Evolutionary conservation across 352 stramenopile species (phyloP).

Genomic region (Hyaloperonospora brassicae): DNA sequence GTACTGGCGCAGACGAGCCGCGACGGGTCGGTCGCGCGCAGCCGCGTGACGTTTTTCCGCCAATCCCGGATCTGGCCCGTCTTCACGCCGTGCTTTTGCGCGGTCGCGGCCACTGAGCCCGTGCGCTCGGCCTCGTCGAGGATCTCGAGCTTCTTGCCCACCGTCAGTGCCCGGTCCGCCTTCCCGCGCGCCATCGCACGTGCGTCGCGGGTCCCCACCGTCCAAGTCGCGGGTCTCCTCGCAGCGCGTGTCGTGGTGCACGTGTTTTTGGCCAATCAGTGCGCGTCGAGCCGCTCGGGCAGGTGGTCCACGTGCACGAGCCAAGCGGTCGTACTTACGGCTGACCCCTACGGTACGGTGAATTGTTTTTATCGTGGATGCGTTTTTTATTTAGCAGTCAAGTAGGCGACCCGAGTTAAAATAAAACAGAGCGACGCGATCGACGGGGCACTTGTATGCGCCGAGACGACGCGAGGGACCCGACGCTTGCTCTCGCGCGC

Average conservation of each 20-base stretch:
- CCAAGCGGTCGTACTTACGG: slow-evolving; percentile 8
- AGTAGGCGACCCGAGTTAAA: too few relatives aligned
- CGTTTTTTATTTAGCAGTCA: too few relatives aligned
- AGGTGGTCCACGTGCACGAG: slow-evolving; percentile 2
- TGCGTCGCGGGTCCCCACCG: slow-evolving; percentile 17
- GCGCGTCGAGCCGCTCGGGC: too few relatives aligned
- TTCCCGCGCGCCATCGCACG: slow-evolving; percentile 73
- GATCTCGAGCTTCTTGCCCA: slow-evolving; percentile 86
- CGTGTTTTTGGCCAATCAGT: slow-evolving; percentile 9
- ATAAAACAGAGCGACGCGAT: neutral
- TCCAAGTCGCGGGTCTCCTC: slow-evolving; percentile 25
- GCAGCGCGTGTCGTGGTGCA: neutral
- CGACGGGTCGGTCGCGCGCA: slow-evolving; percentile 68
- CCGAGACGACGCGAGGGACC: slow-evolving; percentile 10
- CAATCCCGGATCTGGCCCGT: slow-evolving; percentile 82
- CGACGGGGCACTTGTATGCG: slow-evolving; percentile 10
- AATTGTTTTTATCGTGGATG: too few relatives aligned
- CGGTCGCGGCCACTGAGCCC: slow-evolving; percentile 62
- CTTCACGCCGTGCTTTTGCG: slow-evolving; percentile 83
- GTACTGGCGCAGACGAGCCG: slow-evolving; percentile 75
- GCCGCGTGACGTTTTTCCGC: slow-evolving; percentile 80
- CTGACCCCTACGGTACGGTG: too few relatives aligned
- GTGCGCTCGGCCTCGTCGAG: slow-evolving; percentile 80
- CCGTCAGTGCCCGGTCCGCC: slow-evolving; percentile 65
- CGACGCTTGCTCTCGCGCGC: slow-evolving; percentile 6